phyloP scores from a whole-genome alignment of 768 basidiomycete genomes.

The Hericium erinaceus region DNA sequence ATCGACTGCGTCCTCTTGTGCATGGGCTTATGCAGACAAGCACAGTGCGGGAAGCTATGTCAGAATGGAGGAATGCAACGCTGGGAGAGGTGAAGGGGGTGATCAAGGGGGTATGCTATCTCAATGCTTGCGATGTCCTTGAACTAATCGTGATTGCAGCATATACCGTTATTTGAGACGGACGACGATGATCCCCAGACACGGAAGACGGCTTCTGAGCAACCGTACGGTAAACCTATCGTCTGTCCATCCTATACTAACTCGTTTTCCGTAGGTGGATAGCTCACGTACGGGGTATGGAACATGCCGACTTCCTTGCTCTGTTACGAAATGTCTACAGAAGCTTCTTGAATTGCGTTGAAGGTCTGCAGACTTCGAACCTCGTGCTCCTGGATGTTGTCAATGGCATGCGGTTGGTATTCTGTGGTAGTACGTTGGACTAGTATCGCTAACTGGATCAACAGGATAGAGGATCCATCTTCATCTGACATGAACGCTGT shows the following conservation, averaged over 20 bases:
- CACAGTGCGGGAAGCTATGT: constrained; percentile 56
- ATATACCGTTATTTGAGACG: constrained; percentile 48
- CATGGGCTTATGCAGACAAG: constrained; percentile 69
- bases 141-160: constrained; percentile 24
- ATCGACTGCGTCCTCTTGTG: constrained; percentile 62
- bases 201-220: constrained; percentile 19
- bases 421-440: neutral
- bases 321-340: constrained; percentile 55
- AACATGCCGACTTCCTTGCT: constrained; percentile 56
- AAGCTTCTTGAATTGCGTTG: constrained; percentile 52
- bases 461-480: constrained; percentile 16
- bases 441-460: constrained; percentile 22
- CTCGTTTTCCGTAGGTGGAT: constrained; percentile 34
- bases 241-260: neutral
- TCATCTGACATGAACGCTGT: constrained; percentile 35
- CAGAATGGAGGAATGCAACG: constrained; percentile 64
- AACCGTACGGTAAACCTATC: constrained; percentile 1
- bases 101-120: constrained; percentile 46
- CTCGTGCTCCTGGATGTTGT: constrained; percentile 48
- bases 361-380: constrained; percentile 58
- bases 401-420: constrained; percentile 33
- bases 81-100: constrained; percentile 49
- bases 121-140: neutral
- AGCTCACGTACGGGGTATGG: constrained; percentile 53
- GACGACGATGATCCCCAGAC: constrained; percentile 39